Evolutionary conservation across 768 basidiomycete species (phyloP), one percentile per base, ranked within the genome.

Genomic region (Phlebiopsis flavidoalba): DNA sequence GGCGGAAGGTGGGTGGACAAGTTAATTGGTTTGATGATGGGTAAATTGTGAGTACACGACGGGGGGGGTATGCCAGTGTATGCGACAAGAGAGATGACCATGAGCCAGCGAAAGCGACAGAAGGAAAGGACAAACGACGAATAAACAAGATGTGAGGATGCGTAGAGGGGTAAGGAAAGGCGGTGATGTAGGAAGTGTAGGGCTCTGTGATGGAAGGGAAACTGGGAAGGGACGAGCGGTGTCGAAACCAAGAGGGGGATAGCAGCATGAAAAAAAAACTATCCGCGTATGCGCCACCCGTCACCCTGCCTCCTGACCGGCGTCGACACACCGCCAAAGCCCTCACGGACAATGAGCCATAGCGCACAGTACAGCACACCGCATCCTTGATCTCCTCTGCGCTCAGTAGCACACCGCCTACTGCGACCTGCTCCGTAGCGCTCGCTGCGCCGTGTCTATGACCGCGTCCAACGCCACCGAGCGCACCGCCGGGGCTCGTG

Each of bases 321-420:
- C 83, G 87, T 7, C 91, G 93, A 45, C n/a, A 95, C 82, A 2
- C 95, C 95, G 1, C 93, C 93, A 71, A 96, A 92, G n/a, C 87
- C 87, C 72, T 98, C 94, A 53, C 95, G 79, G 2, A 95, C 93
- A 19, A 94, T 88, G 55, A 98, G 74, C 94, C 95, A 98, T 72
- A 97, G 76, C 5, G 86, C 91, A n/a, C n/a, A 0, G 92, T 96
- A 45, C 85, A 87, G 66, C 88, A 91, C 59, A 96, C 85, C 17
- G 92, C 80, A 74, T 98, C 95, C 75, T 97, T 95, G 74, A 97
- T 87, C 73, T 95, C 93, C 75, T 96, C 95, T 50, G 92, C 93
- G 1, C 85, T 91, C 54, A 98, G 73, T 35, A 84, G 74, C 46
- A 92, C 72, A 31, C 84, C 86, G 40, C 40, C 43, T 6, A 55